Evolutionary conservation across 106 monocot species (phyloP).

Genomic region (Dioscorea dumetorum): DNA sequence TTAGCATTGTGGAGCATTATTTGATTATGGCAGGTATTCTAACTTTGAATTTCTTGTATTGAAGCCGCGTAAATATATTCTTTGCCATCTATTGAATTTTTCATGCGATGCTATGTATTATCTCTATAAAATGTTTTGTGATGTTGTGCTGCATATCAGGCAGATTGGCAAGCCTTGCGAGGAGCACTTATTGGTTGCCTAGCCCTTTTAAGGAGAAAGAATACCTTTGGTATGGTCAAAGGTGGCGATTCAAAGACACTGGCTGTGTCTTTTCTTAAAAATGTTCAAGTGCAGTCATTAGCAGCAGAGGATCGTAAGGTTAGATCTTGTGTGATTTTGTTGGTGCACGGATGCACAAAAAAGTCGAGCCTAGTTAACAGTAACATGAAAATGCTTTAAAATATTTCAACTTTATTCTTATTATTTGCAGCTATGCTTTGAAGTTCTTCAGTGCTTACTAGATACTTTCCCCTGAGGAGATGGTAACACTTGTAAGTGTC

Average conservation of each 20-base stretch:
- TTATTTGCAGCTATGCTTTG: constrained; percentile 70
- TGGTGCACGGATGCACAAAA: not conserved
- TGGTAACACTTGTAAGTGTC: constrained; percentile 37
- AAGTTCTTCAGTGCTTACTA: constrained; percentile 64
- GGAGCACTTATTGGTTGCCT: constrained; percentile 89
- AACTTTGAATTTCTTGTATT: not conserved
- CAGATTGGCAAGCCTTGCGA: constrained; percentile 85
- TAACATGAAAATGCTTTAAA: not conserved
- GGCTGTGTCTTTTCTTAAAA: constrained; percentile 43
- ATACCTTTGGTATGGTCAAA: constrained; percentile 38
- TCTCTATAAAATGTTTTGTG: constrained; percentile 8
- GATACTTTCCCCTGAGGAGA: constrained; percentile 41
- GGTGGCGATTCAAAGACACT: constrained; percentile 52
- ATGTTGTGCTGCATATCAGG: constrained; percentile 36
- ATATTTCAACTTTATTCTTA: not conserved
- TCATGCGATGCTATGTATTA: not conserved
- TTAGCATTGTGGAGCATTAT: not conserved
- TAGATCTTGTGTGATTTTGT: constrained; percentile 3
- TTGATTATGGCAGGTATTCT: too few relatives aligned
- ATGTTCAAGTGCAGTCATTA: constrained; percentile 67
- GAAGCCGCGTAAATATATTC: not conserved
- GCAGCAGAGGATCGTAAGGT: constrained; percentile 81
- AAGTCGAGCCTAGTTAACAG: too few relatives aligned
- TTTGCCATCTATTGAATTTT: not conserved
- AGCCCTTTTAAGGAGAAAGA: constrained; percentile 69